Percentiles rank a stretch among this genome's conserved stretches.
Conservation (phyloP, 768 basidiomycete species). For the Russula sp. region DNA sequence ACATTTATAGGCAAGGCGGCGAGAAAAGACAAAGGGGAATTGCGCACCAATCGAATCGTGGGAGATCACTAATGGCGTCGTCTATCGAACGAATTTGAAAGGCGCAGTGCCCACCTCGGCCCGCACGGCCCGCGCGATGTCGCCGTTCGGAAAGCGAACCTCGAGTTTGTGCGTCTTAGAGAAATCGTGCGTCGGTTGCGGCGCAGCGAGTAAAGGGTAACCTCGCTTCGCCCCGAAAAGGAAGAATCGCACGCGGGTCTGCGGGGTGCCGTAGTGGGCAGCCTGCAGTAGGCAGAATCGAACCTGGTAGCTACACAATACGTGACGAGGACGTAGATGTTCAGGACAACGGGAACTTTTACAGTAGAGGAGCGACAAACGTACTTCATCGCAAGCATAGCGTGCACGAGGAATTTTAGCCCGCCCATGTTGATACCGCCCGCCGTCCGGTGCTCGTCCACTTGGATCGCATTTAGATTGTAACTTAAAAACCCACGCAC, state of each 20-base stretch:
- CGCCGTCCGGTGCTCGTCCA: constrained; percentile 44
- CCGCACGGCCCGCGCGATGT: constrained; percentile 45
- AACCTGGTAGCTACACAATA: constrained; percentile 43
- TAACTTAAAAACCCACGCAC: constrained; percentile 46
- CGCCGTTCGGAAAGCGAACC: constrained; percentile 49
- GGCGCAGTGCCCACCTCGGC: constrained; percentile 51
- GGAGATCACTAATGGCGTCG: constrained; percentile 74
- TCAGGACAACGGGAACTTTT: background rate
- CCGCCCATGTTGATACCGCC: constrained; percentile 75
- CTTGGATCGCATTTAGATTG: constrained; percentile 41
- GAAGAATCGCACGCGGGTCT: constrained; percentile 49
- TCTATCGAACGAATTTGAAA: constrained; percentile 52
- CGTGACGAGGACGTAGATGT: background rate
- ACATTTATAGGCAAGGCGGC: background rate
- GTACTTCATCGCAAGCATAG: constrained; percentile 65
- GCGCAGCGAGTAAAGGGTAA: constrained; percentile 41
- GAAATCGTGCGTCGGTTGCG: constrained; percentile 46
- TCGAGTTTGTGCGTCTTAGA: constrained; percentile 43
- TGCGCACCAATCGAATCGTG: constrained; percentile 67
- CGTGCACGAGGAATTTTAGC: constrained; percentile 60
- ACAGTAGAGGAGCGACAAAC: constrained; percentile 9
- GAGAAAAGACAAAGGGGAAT: background rate
- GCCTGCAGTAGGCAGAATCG: constrained; percentile 46
- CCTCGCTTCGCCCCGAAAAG: constrained; percentile 43
- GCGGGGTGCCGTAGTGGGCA: constrained; percentile 49